phyloP scores from a whole-genome alignment of 2,329 filamentous ascomycete species.

The Neopestalotiopsis rosae region DNA sequence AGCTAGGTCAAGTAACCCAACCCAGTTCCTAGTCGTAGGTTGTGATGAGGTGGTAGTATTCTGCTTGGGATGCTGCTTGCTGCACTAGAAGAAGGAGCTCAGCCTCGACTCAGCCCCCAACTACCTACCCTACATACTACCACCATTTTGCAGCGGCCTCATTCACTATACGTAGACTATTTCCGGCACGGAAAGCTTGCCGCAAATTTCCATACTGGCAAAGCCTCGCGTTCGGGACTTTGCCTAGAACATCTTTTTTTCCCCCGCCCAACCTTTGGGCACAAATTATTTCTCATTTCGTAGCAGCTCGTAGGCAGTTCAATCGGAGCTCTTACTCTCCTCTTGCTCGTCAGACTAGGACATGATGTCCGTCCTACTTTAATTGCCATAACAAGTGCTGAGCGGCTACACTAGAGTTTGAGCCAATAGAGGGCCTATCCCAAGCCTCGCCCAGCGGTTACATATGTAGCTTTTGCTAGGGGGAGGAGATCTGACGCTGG shows the following conservation, averaged over 20 bases:
- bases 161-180: neutral
- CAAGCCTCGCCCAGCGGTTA: constrained; percentile 6
- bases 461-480: constrained; percentile 1
- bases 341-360: neutral
- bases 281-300: too few species aligned
- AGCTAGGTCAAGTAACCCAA: too few species aligned
- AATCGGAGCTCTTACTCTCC: too few species aligned
- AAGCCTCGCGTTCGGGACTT: too few species aligned
- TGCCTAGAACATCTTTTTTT: too few species aligned
- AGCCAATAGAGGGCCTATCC: constrained; percentile 5
- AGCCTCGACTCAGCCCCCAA: constrained; percentile 11
- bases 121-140: neutral
- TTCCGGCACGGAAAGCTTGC: too few species aligned
- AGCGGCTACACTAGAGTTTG: constrained; percentile 7
- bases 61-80: too few species aligned
- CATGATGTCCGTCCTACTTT: neutral
- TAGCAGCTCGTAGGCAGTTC: too few species aligned
- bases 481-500: constrained; percentile 14
- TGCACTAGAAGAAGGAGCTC: neutral
- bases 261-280: too few species aligned
- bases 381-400: neutral
- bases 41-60: too few species aligned
- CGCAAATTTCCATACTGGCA: too few species aligned
- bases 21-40: too few species aligned
- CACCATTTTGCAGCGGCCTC: neutral